These are phyloP conservation scores for Mycena galericulata DNA, from an alignment of 768 basidiomycete species.

Conservation along the genomic window DNA sequence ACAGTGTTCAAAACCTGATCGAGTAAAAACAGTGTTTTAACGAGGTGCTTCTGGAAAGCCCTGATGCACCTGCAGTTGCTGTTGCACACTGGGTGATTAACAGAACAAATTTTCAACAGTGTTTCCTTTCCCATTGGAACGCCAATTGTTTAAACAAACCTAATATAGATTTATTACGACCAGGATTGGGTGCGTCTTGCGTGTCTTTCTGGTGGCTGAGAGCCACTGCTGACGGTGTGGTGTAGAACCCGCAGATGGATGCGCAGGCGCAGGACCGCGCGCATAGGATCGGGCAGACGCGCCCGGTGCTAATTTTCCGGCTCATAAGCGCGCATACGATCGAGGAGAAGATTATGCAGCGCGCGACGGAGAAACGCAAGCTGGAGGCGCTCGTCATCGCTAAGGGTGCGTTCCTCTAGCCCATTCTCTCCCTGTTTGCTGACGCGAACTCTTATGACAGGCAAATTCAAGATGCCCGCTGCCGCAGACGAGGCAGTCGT, in stretches of 20 bases:
- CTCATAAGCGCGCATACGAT: slow-evolving; percentile 90
- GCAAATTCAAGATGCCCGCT: slow-evolving; percentile 87
- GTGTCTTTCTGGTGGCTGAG: not conserved
- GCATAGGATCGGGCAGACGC: slow-evolving; percentile 95
- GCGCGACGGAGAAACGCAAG: slow-evolving; percentile 86
- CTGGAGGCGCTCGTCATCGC: slow-evolving; percentile 97
- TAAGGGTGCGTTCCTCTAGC: slow-evolving; percentile 64
- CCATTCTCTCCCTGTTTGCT: too few species aligned
- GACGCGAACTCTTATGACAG: slow-evolving; percentile 46
- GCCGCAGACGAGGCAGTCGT: slow-evolving; percentile 52
- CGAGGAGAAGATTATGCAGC: slow-evolving; percentile 92
- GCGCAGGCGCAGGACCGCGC: slow-evolving; percentile 96
- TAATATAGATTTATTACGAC: too few species aligned
- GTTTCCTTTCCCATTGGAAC: too few species aligned
- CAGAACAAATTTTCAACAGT: too few species aligned
- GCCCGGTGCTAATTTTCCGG: slow-evolving; percentile 90
- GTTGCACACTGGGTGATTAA: too few species aligned
- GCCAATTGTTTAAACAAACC: too few species aligned
- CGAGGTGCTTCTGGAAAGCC: too few species aligned
- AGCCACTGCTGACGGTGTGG: not conserved
- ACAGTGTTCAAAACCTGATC: too few species aligned
- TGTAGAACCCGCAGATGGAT: slow-evolving; percentile 95
- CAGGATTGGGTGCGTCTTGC: slow-evolving; percentile 81
- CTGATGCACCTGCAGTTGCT: too few species aligned
- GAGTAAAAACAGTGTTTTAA: too few species aligned